These are phyloP conservation scores for Sugiyamaella novakii DNA, from an alignment of 1,139 yeast genomes.

Conservation along the genomic window DNA sequence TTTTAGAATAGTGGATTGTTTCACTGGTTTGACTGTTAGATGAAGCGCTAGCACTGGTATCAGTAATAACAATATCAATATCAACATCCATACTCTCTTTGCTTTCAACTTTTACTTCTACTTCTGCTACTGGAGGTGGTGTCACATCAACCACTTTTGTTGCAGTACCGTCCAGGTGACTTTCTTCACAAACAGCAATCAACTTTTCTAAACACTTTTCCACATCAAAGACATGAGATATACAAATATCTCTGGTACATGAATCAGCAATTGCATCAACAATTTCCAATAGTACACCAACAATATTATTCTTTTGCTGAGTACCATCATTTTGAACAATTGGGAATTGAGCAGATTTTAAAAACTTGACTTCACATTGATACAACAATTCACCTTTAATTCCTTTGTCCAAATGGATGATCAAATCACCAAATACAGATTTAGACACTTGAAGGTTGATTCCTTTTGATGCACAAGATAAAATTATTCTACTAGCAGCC, in stretches of 20 bases:
- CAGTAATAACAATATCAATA: slow-evolving; percentile 12
- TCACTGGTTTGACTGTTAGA: not conserved
- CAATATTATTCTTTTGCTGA: slow-evolving; percentile 28
- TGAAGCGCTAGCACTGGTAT: not conserved
- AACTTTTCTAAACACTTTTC: slow-evolving; percentile 29
- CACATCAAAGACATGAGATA: slow-evolving; percentile 29
- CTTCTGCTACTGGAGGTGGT: not conserved
- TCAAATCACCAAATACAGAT: slow-evolving; percentile 44
- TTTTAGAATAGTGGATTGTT: slow-evolving; percentile 17
- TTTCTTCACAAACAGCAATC: slow-evolving; percentile 26
- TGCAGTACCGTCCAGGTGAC: slow-evolving; percentile 1
- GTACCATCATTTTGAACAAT: slow-evolving; percentile 33
- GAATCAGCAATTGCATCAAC: slow-evolving; percentile 39
- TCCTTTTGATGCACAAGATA: slow-evolving; percentile 17
- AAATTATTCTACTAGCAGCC: slow-evolving; percentile 13
- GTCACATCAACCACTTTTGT: slow-evolving; percentile 6
- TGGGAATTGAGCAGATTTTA: slow-evolving; percentile 53
- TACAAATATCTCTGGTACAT: slow-evolving; percentile 29
- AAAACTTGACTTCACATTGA: slow-evolving; percentile 48
- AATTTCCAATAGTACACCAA: slow-evolving; percentile 32
- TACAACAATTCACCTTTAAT: slow-evolving; percentile 43
- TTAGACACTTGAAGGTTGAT: slow-evolving; percentile 13
- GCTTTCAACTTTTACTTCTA: not conserved
- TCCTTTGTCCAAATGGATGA: slow-evolving; percentile 41
- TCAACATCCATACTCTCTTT: slow-evolving; percentile 23